Evolutionary conservation across 2,329 filamentous ascomycete genomes (phyloP).

Genomic region (Fusarium sambucinum): DNA sequence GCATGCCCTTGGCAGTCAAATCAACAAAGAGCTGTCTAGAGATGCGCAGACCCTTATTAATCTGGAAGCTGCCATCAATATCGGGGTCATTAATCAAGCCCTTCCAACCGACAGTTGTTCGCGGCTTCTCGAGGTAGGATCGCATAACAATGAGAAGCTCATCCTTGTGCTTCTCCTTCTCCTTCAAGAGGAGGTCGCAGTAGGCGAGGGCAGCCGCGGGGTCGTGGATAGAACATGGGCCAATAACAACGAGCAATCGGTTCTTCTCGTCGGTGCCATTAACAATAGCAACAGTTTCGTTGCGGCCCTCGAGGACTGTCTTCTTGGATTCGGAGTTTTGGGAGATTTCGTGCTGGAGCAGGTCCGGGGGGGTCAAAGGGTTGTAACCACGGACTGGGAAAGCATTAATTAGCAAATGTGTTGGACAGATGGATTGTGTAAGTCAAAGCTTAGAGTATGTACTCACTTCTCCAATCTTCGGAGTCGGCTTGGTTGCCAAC

Average conservation of each 20-base stretch:
- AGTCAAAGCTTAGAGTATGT: conserved; percentile 30
- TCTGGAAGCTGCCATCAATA: conserved; percentile 98
- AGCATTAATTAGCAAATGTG: conserved; percentile 47
- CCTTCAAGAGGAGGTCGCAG: conserved; percentile 82
- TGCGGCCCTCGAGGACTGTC: conserved; percentile 71
- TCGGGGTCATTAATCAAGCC: conserved; percentile 98
- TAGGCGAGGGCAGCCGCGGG: conserved; percentile 91
- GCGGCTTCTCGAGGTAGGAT: conserved; percentile 97
- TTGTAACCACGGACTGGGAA: conserved; percentile 85
- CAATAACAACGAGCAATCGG: conserved; percentile 80
- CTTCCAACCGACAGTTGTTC: conserved; percentile 99
- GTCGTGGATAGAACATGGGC: conserved; percentile 98
- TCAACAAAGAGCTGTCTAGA: conserved; percentile 94
- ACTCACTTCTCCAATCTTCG: conserved; percentile 85
- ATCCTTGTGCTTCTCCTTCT: conserved; percentile 89
- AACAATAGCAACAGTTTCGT: conserved; percentile 76
- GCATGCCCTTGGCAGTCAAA: conserved; percentile 91
- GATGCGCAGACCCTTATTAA: conserved; percentile 94
- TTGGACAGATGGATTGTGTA: neutral
- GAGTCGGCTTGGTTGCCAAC: conserved; percentile 79
- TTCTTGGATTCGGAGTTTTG: conserved; percentile 68
- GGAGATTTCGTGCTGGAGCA: conserved; percentile 93
- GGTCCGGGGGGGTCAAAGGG: conserved; percentile 89
- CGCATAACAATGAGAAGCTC: conserved; percentile 97
- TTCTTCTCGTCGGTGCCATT: conserved; percentile 73